Evolutionary conservation across 1,284 basidiomycete genomes (phyloP), one percentile per base, ranked within the genome.

Genomic region (Rhodotorula sp.): DNA sequence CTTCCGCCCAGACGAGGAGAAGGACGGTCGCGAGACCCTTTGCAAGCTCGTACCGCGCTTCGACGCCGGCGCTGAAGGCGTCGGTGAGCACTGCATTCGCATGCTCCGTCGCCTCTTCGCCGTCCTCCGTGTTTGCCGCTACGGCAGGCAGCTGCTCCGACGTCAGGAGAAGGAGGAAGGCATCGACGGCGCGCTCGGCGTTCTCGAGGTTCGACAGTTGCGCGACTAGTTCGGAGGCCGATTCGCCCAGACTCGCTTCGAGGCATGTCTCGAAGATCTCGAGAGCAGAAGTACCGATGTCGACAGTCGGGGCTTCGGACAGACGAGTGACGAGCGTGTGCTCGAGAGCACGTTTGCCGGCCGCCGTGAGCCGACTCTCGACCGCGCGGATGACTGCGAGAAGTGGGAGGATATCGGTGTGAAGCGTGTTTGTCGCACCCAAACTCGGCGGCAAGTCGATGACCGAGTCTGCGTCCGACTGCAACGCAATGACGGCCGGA

Each of bases 11-110:
- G 38, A 80, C 68, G 69, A 80, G 81, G 19, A 83, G 69, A 6
- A 79, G 70, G 15, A 82, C 75, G 1, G 82, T 73, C 5, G 82
- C 76, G 28, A 81, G 63, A 21, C 80, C 77, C n/a, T 79, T 72
- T 6, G 80, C 77, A 28, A 83, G 72, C 12, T 69, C 67, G 65
- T 80, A 81, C 10, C 83, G 78, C 12, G 77, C 74, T 8, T 75
- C 69, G 50, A 83, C 73, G 38, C 71, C 70, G 5, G 74, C 64
- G 0, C 78, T 61, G 45, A 82, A 64, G 2, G 76, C 70, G 16
- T 81, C 78, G 1, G 79, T 65, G 28, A 83, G 67, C 8, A 83
- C 74, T 4, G 80, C 78, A 50, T 79, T 78, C 18, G 80, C 79
- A 12, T 81, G 71, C 6, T 81, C 81, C 2, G 80, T 78, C 4